Base-by-base conservation (phyloP, 108 stramenopile species). In the Aurantiochytrium sp. region DNA sequence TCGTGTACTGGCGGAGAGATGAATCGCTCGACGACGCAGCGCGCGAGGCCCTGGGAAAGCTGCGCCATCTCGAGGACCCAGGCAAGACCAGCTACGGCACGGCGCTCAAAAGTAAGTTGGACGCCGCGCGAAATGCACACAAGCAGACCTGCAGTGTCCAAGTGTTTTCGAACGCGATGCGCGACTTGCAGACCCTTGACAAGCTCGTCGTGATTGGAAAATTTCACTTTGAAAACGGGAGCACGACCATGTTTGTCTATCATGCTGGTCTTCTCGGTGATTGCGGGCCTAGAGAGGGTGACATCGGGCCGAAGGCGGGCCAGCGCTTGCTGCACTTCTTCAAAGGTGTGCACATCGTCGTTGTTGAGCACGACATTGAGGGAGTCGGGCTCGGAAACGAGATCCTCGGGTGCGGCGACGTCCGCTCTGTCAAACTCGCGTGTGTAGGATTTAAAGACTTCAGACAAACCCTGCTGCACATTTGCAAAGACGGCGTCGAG, bases 321-420 rank as follows among this genome's bases (percentile, higher is more conserved):
- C 21, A 93, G 89, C 16, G 90, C 90, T 49, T 42, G 35, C 25
- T 71, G 60, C 47, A 93, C 92, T 29, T 92, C 28, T 18, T 93
- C 59, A 60, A 88, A 93, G 19, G 92, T 89, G 72, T 93, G 93
- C 42, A 93, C 69, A 45, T 93, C 93, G 51, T 93, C 92, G 58
- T 93, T 93, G 92, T 93, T 92, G 58, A 93, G 44, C 8, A 88
- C 47, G 59, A 92, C 89, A 45, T 87, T 45, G 51, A 91, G 43
- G 29, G 60, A 16, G 5, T 55, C 90, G 14, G 51, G 28, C 19
- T 44, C 89, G n/a, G n/a, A 6, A 6, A 23, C 87, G 59, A n/a
- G 59, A 5, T 87, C 87, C 5, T 87, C 87, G 14, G 55, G 25
- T 5, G 23, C 58, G 16, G 58, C 2, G 19, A 58, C 21, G 18